phyloP scores from a whole-genome alignment of 306 rosid genomes.

The Luffa acutangula region DNA sequence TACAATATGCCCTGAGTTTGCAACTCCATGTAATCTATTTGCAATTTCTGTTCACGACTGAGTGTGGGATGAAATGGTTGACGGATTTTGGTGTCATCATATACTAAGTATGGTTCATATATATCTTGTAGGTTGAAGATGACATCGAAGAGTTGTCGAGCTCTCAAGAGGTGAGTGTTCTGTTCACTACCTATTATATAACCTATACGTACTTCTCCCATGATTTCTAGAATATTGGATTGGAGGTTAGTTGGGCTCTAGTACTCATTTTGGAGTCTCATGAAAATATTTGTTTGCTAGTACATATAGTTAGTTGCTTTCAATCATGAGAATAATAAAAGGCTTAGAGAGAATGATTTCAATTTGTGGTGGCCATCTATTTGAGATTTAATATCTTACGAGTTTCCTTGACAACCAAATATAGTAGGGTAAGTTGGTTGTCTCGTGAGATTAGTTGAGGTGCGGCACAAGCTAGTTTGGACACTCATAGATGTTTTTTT shows the following conservation, averaged over 20 bases:
- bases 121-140: conserved; percentile 26
- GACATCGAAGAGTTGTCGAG: conserved; percentile 35
- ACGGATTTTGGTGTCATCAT: not conserved
- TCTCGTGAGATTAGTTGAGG: too few relatives aligned
- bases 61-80: not conserved
- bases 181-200: not conserved
- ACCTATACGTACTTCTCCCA: not conserved
- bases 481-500: too few relatives aligned
- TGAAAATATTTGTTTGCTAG: not conserved
- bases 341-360: too few relatives aligned
- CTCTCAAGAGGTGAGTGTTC: conserved; percentile 22
- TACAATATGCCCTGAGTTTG: not conserved
- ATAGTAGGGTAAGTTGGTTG: too few relatives aligned
- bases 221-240: not conserved
- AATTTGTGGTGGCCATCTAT: too few relatives aligned
- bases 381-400: too few relatives aligned
- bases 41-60: not conserved
- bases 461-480: too few relatives aligned
- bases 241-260: not conserved
- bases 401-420: too few relatives aligned
- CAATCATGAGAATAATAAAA: too few relatives aligned
- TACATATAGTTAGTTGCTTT: not conserved
- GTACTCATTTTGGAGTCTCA: not conserved
- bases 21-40: not conserved
- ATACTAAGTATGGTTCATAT: not conserved